These are phyloP conservation scores for Cajanus cajan DNA, from an alignment of 306 rosid genomes.

Conservation along the genomic window DNA sequence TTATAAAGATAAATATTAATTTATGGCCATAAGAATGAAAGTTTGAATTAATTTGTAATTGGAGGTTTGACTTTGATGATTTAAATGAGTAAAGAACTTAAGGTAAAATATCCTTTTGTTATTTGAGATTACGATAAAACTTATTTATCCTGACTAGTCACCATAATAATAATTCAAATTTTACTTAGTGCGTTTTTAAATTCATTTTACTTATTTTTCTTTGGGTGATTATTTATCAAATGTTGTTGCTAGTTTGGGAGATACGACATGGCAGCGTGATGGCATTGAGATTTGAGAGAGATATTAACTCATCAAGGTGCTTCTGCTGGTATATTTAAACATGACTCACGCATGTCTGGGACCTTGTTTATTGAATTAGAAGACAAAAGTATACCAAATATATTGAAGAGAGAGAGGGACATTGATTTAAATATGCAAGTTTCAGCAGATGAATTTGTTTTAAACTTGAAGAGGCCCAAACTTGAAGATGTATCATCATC, in stretches of 20 bases:
- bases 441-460: slow-evolving; percentile 53
- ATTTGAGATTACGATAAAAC: no score
- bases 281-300: slow-evolving; percentile 98
- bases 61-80: no score
- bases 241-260: slow-evolving; percentile 77
- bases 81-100: no score
- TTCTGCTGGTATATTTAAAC: slow-evolving; percentile 73
- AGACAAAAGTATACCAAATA: slow-evolving; percentile 46
- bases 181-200: not conserved
- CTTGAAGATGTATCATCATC: slow-evolving; percentile 53
- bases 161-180: no score
- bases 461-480: slow-evolving; percentile 67
- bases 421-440: slow-evolving; percentile 80
- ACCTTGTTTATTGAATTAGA: slow-evolving; percentile 49
- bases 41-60: no score
- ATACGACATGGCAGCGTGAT: slow-evolving; percentile 95
- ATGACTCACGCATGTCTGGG: slow-evolving; percentile 48
- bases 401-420: slow-evolving; percentile 68
- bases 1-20: no score
- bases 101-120: no score
- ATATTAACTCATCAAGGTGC: slow-evolving; percentile 94
- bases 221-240: slow-evolving; percentile 23
- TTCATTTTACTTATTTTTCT: slow-evolving; percentile 5
- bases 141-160: no score
- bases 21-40: no score